Conservation (phyloP, 176 grass and related monocot species). For the Alloteropsis semialata region DNA sequence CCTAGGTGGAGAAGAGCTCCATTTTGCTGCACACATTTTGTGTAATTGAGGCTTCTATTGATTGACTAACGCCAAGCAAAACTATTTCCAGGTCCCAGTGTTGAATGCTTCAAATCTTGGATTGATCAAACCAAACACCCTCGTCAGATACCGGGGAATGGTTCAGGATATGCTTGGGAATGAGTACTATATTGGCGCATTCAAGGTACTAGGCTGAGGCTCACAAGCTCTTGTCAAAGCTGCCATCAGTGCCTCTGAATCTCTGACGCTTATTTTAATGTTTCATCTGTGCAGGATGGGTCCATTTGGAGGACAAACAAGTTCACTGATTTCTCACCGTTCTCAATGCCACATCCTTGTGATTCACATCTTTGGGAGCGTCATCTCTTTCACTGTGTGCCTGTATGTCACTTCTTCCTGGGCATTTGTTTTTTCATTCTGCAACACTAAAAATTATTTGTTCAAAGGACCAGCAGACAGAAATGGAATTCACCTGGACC, state of each 20-base stretch:
- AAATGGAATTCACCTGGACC: constrained; percentile 1
- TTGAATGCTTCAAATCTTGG: constrained; percentile 59
- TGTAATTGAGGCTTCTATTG: background rate
- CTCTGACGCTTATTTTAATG: background rate
- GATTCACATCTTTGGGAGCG: constrained; percentile 91
- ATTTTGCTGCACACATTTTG: background rate
- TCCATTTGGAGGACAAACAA: constrained; percentile 92
- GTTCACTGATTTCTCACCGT: constrained; percentile 62
- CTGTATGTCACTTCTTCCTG: constrained; percentile 43
- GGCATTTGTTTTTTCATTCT: background rate
- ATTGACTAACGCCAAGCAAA: background rate
- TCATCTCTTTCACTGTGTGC: constrained; percentile 79
- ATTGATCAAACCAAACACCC: constrained; percentile 85
- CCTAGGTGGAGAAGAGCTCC: background rate
- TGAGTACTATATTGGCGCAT: constrained; percentile 83
- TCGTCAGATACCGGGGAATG: constrained; percentile 80
- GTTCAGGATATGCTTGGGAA: constrained; percentile 97
- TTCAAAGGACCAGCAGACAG: background rate
- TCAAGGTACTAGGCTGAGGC: constrained; percentile 48
- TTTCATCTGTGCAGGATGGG: constrained; percentile 55
- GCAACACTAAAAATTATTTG: background rate
- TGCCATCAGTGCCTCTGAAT: background rate
- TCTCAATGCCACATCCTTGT: constrained; percentile 51
- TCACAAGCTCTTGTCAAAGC: background rate
- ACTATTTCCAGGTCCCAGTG: constrained; percentile 63